A percentile compares a stretch with the other conserved stretches of the same genome.
These are phyloP conservation scores for Kalanchoe fedtschenkoi DNA, from an alignment of 164 flowering plant species.

Conservation along the genomic window DNA sequence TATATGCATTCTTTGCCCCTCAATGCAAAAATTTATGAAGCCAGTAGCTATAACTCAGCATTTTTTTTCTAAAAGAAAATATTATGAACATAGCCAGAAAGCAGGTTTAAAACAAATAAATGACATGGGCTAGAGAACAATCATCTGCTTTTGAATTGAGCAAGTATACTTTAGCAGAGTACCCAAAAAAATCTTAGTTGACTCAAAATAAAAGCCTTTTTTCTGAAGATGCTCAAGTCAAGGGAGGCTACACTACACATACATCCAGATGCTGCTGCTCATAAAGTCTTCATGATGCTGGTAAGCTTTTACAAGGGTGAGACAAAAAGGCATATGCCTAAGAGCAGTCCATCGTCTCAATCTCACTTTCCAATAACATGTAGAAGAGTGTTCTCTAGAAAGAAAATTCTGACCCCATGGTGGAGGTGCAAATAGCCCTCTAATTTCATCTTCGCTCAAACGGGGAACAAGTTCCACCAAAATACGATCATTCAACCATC, in stretches of 20 bases:
- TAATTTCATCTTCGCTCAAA: conserved; percentile 74
- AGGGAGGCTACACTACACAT: background rate
- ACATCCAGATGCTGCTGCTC: background rate
- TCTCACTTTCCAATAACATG: background rate
- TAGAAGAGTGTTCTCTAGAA: background rate
- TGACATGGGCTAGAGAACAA: background rate
- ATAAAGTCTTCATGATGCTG: background rate
- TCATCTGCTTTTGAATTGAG: background rate
- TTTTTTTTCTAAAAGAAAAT: background rate
- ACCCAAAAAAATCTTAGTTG: background rate
- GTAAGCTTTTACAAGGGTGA: background rate
- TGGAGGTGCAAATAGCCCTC: conserved; percentile 96
- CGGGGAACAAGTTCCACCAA: conserved; percentile 95
- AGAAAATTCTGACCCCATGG: conserved; percentile 71
- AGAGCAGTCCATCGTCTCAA: background rate
- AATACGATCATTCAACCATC: conserved; percentile 85
- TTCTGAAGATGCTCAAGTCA: background rate
- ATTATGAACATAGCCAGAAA: background rate
- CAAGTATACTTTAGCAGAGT: background rate
- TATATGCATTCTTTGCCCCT: too few species aligned
- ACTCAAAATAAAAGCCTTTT: background rate
- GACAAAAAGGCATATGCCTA: background rate
- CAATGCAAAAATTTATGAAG: background rate
- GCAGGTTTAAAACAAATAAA: background rate
- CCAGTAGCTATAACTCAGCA: background rate